Percentiles rank a stretch among this genome's conserved stretches.
phyloP scores from a whole-genome alignment of 1,284 basidiomycete species.

The Rhodofomes roseus region DNA sequence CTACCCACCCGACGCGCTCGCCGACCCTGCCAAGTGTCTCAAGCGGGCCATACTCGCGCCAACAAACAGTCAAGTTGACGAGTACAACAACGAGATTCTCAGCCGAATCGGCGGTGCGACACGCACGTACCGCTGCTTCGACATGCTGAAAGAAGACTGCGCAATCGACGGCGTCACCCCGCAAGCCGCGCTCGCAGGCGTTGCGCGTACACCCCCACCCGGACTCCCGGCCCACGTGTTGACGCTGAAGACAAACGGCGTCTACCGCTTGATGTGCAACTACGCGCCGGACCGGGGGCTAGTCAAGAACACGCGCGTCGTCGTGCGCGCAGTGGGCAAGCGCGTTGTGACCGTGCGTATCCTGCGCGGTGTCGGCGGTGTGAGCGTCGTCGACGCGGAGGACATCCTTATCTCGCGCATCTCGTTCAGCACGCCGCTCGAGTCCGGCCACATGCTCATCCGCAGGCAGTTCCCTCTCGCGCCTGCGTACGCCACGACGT shows the following conservation, averaged over 20 bases:
- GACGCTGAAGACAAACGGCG: constrained; percentile 29
- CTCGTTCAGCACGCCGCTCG: constrained; percentile 26
- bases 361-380: constrained; percentile 20
- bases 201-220: constrained; percentile 19
- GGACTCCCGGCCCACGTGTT: constrained; percentile 32
- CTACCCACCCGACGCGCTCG: constrained; percentile 28
- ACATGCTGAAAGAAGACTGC: constrained; percentile 27
- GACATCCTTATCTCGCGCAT: constrained; percentile 35
- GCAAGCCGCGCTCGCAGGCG: constrained; percentile 26
- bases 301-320: constrained; percentile 37
- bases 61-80: constrained; percentile 34
- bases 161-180: constrained; percentile 18
- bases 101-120: constrained; percentile 19
- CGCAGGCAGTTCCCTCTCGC: constrained; percentile 38
- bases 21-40: constrained; percentile 25
- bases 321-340: constrained; percentile 26
- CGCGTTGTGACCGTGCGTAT: constrained; percentile 30
- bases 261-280: constrained; percentile 37
- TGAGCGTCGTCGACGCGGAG: constrained; percentile 20
- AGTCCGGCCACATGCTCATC: constrained; percentile 30
- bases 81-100: constrained; percentile 32
- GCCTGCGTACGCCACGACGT: constrained; percentile 39
- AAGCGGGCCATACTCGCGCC: constrained; percentile 34
- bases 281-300: constrained; percentile 34
- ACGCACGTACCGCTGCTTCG: constrained; percentile 26